Evolutionary conservation across 1,284 basidiomycete species (phyloP).

Genomic region (Leucoagaricus sp.): DNA sequence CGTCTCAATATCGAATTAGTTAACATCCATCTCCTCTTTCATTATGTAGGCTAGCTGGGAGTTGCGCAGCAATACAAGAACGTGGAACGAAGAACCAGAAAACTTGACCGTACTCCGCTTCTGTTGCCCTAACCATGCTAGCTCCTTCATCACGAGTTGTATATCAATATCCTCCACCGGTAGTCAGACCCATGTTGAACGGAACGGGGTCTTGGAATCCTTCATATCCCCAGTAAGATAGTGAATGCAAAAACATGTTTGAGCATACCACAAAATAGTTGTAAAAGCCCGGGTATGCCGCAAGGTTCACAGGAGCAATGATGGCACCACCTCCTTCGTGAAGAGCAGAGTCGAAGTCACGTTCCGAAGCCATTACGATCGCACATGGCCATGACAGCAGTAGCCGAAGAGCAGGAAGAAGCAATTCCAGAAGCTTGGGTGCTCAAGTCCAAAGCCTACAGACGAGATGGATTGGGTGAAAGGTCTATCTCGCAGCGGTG

Average conservation of each 20-base stretch:
- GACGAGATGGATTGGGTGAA: not conserved
- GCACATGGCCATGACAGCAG: constrained; percentile 19
- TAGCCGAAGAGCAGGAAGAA: constrained; percentile 21
- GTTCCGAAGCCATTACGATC: constrained; percentile 23
- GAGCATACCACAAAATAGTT: constrained; percentile 25
- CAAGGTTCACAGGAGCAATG: constrained; percentile 21
- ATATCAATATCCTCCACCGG: constrained; percentile 22
- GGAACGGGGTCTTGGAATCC: constrained; percentile 24
- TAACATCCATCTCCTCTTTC: constrained; percentile 25
- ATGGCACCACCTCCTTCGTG: constrained; percentile 24
- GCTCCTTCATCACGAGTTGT: constrained; percentile 21
- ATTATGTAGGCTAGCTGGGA: constrained; percentile 22
- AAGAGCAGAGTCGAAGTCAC: constrained; percentile 24
- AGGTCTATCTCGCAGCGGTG: not conserved
- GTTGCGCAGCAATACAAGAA: constrained; percentile 24
- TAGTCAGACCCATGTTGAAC: constrained; percentile 24
- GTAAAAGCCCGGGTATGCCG: constrained; percentile 24
- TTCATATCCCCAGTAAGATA: not conserved
- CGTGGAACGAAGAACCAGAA: constrained; percentile 28
- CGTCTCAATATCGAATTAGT: not conserved
- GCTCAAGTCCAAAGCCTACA: constrained; percentile 21
- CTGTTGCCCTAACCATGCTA: constrained; percentile 24
- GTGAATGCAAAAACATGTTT: not conserved
- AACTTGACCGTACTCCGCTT: constrained; percentile 24
- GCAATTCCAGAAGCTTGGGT: constrained; percentile 13